Percentiles rank a stretch among this genome's conserved stretches.
Conservation (phyloP, 2,329 filamentous ascomycete species). For the Cordyceps farinosa region DNA sequence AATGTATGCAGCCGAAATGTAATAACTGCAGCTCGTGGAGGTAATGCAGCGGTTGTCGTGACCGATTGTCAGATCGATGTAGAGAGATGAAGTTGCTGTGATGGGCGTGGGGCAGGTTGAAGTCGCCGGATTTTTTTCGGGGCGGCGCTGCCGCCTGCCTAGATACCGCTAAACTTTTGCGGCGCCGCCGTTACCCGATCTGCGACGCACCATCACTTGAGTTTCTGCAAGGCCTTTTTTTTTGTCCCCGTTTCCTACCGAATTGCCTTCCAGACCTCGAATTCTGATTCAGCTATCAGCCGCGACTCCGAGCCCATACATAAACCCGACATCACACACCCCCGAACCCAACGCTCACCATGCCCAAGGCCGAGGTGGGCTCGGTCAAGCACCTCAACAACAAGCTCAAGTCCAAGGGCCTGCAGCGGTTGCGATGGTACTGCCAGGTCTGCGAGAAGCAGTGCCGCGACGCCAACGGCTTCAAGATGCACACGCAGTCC, state of each 20-base stretch:
- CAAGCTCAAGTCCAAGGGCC: constrained; percentile 78
- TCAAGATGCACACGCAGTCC: constrained; percentile 81
- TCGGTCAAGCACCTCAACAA: constrained; percentile 88
- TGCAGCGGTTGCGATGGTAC: constrained; percentile 85
- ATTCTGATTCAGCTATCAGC: not conserved
- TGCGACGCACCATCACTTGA: not conserved
- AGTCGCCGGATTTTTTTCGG: constrained; percentile 3
- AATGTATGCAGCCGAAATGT: not conserved
- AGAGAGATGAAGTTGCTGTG: constrained; percentile 6
- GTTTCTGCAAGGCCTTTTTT: not conserved
- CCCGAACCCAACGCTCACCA: constrained; percentile 42
- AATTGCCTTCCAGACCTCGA: not conserved
- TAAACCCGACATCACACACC: not conserved
- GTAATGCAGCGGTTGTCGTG: not conserved
- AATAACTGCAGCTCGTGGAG: not conserved
- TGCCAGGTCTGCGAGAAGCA: constrained; percentile 72
- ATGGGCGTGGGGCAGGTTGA: constrained; percentile 9
- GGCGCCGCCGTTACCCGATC: not conserved
- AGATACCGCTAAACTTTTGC: not conserved
- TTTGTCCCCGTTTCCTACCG: not conserved
- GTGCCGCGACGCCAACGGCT: constrained; percentile 78
- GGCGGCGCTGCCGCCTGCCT: not conserved
- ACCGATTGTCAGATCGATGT: not conserved
- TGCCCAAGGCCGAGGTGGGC: constrained; percentile 90
- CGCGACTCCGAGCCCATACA: not conserved